Evolutionary conservation across 2,329 filamentous ascomycete genomes (phyloP).

Genomic region (Fusarium sp.): DNA sequence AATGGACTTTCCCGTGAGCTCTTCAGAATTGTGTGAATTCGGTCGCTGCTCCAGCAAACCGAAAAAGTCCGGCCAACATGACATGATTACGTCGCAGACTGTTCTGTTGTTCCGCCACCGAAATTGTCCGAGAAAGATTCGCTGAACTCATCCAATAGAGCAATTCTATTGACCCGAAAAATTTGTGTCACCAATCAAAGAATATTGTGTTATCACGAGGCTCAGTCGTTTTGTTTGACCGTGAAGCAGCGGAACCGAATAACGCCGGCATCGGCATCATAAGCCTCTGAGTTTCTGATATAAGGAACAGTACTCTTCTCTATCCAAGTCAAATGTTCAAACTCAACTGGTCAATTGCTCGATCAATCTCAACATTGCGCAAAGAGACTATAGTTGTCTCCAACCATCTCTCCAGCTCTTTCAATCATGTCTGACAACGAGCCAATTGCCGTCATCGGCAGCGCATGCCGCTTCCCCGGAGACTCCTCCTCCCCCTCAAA

Average conservation of each 20-base stretch:
- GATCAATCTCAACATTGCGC: not conserved
- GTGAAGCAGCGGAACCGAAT: not conserved
- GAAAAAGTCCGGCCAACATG: not conserved
- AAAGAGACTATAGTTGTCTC: not conserved
- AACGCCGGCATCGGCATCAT: not conserved
- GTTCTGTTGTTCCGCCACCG: not conserved
- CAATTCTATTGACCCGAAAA: fast-evolving
- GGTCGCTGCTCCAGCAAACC: not conserved
- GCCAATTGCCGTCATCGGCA: slow-evolving; percentile 54
- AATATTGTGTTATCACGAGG: not conserved
- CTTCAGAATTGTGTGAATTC: not conserved
- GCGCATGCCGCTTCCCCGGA: slow-evolving; percentile 51
- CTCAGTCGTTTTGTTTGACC: not conserved
- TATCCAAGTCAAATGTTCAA: not conserved
- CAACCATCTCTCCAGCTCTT: not conserved
- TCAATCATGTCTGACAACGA: slow-evolving; percentile 23
- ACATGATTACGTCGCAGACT: not conserved
- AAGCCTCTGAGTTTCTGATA: fast-evolving
- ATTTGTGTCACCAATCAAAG: not conserved
- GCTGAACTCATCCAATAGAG: not conserved
- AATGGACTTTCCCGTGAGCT: not conserved
- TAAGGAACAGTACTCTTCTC: not conserved
- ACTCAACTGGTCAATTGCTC: not conserved
- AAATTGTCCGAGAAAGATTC: not conserved
- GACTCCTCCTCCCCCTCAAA: slow-evolving; percentile 35